These are phyloP conservation scores for Pythium insidiosum DNA, from an alignment of 352 stramenopile genomes.

Conservation along the genomic window DNA sequence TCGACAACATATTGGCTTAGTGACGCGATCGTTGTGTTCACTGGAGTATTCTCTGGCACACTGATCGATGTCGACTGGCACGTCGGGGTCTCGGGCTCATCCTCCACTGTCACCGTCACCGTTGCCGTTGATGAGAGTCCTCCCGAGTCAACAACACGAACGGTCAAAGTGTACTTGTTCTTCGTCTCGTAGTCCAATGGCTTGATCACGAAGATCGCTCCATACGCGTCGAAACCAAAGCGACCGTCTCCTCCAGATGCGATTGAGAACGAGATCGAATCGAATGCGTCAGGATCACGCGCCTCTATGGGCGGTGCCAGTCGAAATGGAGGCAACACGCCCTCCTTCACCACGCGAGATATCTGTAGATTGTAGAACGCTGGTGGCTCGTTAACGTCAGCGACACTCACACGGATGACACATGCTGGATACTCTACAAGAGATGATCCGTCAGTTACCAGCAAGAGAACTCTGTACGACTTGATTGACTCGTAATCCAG, in stretches of 20 bases:
- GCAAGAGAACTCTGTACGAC: constrained; percentile 13
- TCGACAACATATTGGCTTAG: constrained; percentile 9
- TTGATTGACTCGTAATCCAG: constrained; percentile 25
- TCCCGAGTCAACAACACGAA: constrained; percentile 28
- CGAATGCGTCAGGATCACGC: constrained; percentile 34
- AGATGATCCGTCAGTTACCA: constrained; percentile 15
- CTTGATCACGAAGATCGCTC: constrained; percentile 24
- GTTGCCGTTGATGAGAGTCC: constrained; percentile 20
- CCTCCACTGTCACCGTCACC: constrained; percentile 23
- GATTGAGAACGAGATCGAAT: constrained; percentile 31
- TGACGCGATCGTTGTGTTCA: constrained; percentile 5
- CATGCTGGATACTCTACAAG: constrained; percentile 16
- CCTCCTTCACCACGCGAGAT: constrained; percentile 27
- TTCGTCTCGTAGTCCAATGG: constrained; percentile 33
- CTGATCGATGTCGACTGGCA: constrained; percentile 20
- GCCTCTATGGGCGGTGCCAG: constrained; percentile 19
- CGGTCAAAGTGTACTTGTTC: constrained; percentile 23
- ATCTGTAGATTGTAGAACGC: constrained; percentile 15
- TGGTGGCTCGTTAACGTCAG: constrained; percentile 45
- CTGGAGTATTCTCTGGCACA: constrained; percentile 16
- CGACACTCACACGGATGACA: constrained; percentile 29
- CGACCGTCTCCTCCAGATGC: constrained; percentile 18
- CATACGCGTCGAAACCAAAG: constrained; percentile 38
- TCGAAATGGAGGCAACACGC: constrained; percentile 21
- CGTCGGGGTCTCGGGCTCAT: constrained; percentile 30